phyloP scores from a whole-genome alignment of 139 green algal genomes.

The Chlamydomonas schloesseri region DNA sequence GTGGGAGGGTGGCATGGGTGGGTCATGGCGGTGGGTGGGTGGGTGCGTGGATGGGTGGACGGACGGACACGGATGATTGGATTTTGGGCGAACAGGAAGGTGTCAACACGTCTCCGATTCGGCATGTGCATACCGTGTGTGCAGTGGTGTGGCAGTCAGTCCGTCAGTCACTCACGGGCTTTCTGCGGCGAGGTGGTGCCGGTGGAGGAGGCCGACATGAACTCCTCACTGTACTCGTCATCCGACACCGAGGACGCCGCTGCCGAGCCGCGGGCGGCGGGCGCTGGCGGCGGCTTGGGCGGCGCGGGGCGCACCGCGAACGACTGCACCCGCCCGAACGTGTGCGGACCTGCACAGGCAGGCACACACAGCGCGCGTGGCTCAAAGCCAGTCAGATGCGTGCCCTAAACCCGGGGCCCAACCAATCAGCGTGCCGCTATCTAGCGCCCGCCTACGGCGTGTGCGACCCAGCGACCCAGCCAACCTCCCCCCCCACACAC shows the following conservation, averaged over 20 bases:
- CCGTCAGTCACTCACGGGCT: not conserved
- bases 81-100: too few species aligned
- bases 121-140: too few species aligned
- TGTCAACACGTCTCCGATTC: too few species aligned
- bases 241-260: not conserved
- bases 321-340: slow-evolving; percentile 2
- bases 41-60: too few species aligned
- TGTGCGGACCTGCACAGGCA: not conserved
- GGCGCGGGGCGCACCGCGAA: slow-evolving; percentile 4
- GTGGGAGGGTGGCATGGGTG: not conserved
- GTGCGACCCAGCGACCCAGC: too few species aligned
- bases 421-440: too few species aligned
- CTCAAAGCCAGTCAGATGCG: not conserved
- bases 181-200: not conserved
- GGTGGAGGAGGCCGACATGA: not conserved
- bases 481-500: too few species aligned
- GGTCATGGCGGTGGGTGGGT: not conserved
- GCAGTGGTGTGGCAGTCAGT: too few species aligned
- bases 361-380: too few species aligned
- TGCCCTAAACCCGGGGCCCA: too few species aligned
- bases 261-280: not conserved
- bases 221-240: not conserved
- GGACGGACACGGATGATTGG: too few species aligned
- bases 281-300: not conserved
- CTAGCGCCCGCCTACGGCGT: too few species aligned